Base-by-base conservation (phyloP, 345 rosid species). In the Salix brachista region DNA sequence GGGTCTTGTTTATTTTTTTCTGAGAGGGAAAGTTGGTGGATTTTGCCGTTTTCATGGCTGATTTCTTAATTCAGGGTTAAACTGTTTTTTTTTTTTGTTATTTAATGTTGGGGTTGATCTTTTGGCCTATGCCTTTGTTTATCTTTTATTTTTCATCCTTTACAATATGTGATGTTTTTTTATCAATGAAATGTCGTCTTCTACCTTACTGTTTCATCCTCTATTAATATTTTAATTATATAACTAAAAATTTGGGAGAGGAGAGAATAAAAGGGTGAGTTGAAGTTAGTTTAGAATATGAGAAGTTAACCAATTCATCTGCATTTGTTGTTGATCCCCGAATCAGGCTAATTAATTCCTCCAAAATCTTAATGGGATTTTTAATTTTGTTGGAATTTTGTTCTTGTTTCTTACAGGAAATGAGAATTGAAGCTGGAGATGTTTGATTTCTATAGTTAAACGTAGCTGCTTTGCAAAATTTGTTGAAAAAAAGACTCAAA, bases 301-400 rank as follows among this genome's bases (percentile, higher is more conserved):
- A 64, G 26, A 2, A 64, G 60, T 32, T 34, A 60, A 52, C 1
- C 56, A 69, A 66, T 71, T 71, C 56, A 17, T 61, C 16, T 9
- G 69, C 36, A 16, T 8, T 67, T 82, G 77, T 58, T 28, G 56
- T 74, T 74, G 88, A 86, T 81, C 82, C 77, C 80, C 68, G 52
- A 82, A 42, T 82, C 64, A 77, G 28, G 62, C 61, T 66, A 18
- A n/a, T 50, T 65, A 58, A 65, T 74, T 30, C 61, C 50, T 61
- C 8, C 4, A 21, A 23, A 69, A 4, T 32, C 70, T 67, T 71
- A 11, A n/a, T 75, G 70, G 54, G 75, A 23, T 75, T 58, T 60
- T 28, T 42, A 56, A 42, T 78, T 23, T 77, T 46, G 42, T 71
- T 65, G n/a, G 18, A 25, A 19, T 69, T 32, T 68, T 72, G 50